phyloP scores from a whole-genome alignment of 2,329 filamentous ascomycete genomes.

The Amesomyces nigricolor region DNA sequence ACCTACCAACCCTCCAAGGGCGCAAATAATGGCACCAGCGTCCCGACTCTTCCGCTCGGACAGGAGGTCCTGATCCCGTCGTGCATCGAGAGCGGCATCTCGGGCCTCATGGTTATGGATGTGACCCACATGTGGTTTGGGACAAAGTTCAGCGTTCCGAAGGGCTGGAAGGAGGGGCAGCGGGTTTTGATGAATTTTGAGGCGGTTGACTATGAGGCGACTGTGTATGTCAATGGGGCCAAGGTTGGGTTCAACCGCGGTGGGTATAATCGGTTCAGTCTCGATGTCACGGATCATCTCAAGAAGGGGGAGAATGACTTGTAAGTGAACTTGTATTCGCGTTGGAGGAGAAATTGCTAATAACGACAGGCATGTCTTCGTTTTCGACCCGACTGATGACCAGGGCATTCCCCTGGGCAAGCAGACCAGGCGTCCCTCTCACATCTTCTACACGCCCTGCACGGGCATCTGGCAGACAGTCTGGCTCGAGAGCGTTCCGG shows the following conservation, averaged over 20 bases:
- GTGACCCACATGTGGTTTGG: constrained; percentile 45
- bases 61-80: constrained; percentile 35
- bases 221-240: constrained; percentile 53
- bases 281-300: constrained; percentile 50
- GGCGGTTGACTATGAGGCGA: constrained; percentile 53
- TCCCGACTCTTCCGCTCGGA: constrained; percentile 29
- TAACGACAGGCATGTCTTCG: constrained; percentile 52
- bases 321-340: constrained; percentile 32
- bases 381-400: constrained; percentile 61
- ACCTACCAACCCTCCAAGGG: constrained; percentile 39
- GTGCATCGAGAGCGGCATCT: constrained; percentile 35
- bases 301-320: constrained; percentile 47
- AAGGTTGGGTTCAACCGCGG: constrained; percentile 50
- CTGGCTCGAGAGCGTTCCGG: constrained; percentile 61
- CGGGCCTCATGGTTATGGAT: constrained; percentile 41
- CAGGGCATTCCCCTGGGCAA: constrained; percentile 62
- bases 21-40: constrained; percentile 17
- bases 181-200: constrained; percentile 51
- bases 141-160: constrained; percentile 46
- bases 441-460: constrained; percentile 68
- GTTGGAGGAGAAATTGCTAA: neutral
- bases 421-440: constrained; percentile 50
- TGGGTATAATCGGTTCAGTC: constrained; percentile 56
- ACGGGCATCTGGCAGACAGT: constrained; percentile 71
- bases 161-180: constrained; percentile 37